Evolutionary conservation across 768 basidiomycete genomes (phyloP).

Genomic region (Lentinula detonsa): DNA sequence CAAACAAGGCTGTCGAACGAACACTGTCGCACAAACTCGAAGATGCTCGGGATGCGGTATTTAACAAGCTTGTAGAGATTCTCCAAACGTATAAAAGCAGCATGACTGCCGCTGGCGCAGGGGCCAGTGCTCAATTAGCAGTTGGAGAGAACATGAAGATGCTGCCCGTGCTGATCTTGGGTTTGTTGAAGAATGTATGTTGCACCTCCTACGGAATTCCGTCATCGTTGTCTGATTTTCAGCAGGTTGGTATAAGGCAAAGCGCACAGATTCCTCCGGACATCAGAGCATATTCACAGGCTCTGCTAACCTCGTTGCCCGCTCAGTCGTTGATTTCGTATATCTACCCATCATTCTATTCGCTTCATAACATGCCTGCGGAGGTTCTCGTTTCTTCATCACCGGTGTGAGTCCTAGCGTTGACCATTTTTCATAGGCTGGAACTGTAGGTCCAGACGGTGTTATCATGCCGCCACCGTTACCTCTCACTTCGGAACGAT

Average conservation of each 20-base stretch:
- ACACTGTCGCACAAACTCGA: conserved; percentile 82
- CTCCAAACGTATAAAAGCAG: conserved; percentile 88
- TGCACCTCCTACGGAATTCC: not conserved
- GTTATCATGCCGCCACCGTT: conserved; percentile 77
- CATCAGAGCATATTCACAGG: conserved; percentile 92
- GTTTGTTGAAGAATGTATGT: conserved; percentile 87
- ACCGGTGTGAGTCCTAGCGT: not conserved
- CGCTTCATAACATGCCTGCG: conserved; percentile 91
- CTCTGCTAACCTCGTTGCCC: conserved; percentile 84
- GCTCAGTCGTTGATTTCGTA: conserved; percentile 90
- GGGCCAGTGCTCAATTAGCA: conserved; percentile 90
- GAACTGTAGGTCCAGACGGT: conserved; percentile 86
- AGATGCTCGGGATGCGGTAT: conserved; percentile 80
- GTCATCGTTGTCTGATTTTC: not conserved
- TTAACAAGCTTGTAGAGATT: conserved; percentile 81
- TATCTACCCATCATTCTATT: conserved; percentile 93
- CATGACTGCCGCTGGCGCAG: conserved; percentile 91
- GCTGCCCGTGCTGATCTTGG: conserved; percentile 86
- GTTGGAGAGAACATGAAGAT: conserved; percentile 93
- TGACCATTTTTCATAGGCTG: conserved; percentile 47
- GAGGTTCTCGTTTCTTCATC: conserved; percentile 46
- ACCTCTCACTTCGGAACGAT: conserved; percentile 89
- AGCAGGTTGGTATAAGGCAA: conserved; percentile 87
- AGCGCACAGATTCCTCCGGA: conserved; percentile 97
- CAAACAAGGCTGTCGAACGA: conserved; percentile 91